Percentiles rank a stretch among this genome's conserved stretches.
Evolutionary conservation across 2,329 filamentous ascomycete species (phyloP).

Genomic region (Sphaerulina musiva): DNA sequence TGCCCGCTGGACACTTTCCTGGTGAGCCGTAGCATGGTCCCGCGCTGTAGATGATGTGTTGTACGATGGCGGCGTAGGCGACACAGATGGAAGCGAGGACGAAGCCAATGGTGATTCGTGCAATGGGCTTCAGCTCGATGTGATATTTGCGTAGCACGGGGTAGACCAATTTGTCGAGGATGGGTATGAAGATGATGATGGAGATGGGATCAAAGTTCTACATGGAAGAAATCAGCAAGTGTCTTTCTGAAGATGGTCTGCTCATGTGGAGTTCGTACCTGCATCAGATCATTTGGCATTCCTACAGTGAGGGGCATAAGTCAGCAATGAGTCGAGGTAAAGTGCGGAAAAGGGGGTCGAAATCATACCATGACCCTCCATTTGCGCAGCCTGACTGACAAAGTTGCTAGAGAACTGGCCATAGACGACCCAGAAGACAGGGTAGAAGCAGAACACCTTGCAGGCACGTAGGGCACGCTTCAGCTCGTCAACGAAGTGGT

Average conservation of each 20-base stretch:
- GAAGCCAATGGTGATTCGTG: slow-evolving; percentile 49
- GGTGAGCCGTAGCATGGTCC: slow-evolving; percentile 48
- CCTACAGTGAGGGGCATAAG: not conserved
- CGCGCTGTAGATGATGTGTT: slow-evolving; percentile 50
- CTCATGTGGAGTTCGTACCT: no score
- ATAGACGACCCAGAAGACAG: slow-evolving; percentile 43
- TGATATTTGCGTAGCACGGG: slow-evolving; percentile 39
- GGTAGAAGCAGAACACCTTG: slow-evolving; percentile 56
- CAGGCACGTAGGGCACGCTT: slow-evolving; percentile 61
- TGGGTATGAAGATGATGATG: slow-evolving; percentile 43
- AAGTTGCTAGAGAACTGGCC: slow-evolving; percentile 41
- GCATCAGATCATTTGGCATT: slow-evolving; percentile 43
- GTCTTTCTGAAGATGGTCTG: no score
- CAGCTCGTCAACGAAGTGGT: slow-evolving; percentile 65
- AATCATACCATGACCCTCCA: slow-evolving; percentile 39
- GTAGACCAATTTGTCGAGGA: slow-evolving; percentile 43
- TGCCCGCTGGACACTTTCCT: slow-evolving; percentile 34
- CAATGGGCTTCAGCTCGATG: slow-evolving; percentile 44
- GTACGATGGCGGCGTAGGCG: slow-evolving; percentile 52
- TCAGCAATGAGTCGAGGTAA: not conserved
- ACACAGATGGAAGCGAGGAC: slow-evolving; percentile 49
- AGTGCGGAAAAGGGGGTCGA: no score
- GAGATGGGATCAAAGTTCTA: slow-evolving; percentile 43
- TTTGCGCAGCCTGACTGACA: slow-evolving; percentile 43
- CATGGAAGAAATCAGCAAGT: no score